phyloP scores from a whole-genome alignment of 805 yeast species.

The Spencermartinsiella europaea region DNA sequence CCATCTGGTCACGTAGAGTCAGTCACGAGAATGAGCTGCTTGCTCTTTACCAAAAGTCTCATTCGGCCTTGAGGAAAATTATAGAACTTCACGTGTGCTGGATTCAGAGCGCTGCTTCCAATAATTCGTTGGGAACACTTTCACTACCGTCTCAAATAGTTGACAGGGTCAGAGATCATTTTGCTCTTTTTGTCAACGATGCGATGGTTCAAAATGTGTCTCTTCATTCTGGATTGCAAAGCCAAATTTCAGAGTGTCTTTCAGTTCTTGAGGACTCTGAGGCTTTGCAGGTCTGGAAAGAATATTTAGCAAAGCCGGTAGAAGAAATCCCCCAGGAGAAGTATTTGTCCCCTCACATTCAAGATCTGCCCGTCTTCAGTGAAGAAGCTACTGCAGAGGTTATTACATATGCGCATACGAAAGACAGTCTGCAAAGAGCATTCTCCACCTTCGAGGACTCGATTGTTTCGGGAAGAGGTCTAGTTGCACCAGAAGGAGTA shows the following conservation, averaged over 20 bases:
- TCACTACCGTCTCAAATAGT: slow-evolving; percentile 16
- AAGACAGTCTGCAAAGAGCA: slow-evolving; percentile 15
- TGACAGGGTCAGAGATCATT: slow-evolving; percentile 10
- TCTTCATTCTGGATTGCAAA: neutral
- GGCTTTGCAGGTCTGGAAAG: slow-evolving; percentile 6
- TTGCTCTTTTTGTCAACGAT: slow-evolving; percentile 13
- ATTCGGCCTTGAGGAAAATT: slow-evolving; percentile 11
- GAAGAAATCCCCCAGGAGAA: neutral
- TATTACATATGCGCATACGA: slow-evolving; percentile 16
- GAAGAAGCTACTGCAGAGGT: slow-evolving; percentile 15
- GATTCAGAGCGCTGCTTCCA: slow-evolving; percentile 12
- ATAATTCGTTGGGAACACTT: slow-evolving; percentile 16
- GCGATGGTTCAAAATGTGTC: slow-evolving; percentile 5
- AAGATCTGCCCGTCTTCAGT: slow-evolving; percentile 8
- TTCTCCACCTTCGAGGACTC: slow-evolving; percentile 15
- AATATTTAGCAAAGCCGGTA: neutral
- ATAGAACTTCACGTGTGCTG: slow-evolving; percentile 15
- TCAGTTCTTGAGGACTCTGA: slow-evolving; percentile 5
- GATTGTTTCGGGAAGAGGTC: slow-evolving; percentile 4
- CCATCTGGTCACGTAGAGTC: slow-evolving; percentile 22
- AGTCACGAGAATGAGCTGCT: slow-evolving; percentile 14
- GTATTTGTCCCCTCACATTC: slow-evolving; percentile 1
- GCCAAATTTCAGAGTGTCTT: slow-evolving; percentile 8
- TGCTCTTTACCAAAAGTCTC: slow-evolving; percentile 6
- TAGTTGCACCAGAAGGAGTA: slow-evolving; percentile 19